Percentiles rank a stretch among this genome's conserved stretches.
Conservation (phyloP, 352 stramenopile species). For the Phytophthora nicotianae region DNA sequence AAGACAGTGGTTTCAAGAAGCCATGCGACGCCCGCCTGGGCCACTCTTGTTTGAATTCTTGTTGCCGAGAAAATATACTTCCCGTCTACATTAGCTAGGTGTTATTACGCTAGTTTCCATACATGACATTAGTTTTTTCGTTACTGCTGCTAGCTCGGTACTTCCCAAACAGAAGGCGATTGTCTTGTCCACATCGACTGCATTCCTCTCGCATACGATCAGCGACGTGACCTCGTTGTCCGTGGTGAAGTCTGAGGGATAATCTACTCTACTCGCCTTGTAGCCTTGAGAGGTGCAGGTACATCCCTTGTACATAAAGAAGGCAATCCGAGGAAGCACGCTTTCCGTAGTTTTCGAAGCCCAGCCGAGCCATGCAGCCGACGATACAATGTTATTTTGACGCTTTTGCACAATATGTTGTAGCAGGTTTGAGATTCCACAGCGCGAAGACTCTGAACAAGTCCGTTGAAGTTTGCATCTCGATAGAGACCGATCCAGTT, state of each 20-base stretch:
- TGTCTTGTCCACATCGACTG: conserved; percentile 10
- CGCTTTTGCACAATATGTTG: conserved; percentile 7
- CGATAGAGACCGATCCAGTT: conserved; percentile 9
- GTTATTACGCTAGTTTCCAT: background rate
- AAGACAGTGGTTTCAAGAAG: background rate
- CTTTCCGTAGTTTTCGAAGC: background rate
- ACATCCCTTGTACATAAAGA: conserved; percentile 19
- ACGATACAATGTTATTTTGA: conserved; percentile 12
- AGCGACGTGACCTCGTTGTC: conserved; percentile 18
- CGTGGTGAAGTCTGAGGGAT: conserved; percentile 5
- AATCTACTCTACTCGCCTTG: conserved; percentile 2
- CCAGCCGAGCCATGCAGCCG: conserved; percentile 5
- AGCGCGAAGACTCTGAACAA: conserved; percentile 12
- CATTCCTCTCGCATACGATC: conserved; percentile 12
- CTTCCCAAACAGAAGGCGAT: conserved; percentile 5
- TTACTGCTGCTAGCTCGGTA: background rate
- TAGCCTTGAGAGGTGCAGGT: conserved; percentile 2
- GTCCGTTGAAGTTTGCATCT: background rate
- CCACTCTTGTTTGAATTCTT: background rate
- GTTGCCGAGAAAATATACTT: too few species aligned
- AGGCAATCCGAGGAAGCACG: conserved; percentile 2
- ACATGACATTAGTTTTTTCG: background rate
- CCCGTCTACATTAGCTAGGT: too few species aligned
- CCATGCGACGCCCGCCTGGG: background rate
- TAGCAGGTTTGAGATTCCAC: conserved; percentile 14